Evolutionary conservation across 2,329 filamentous ascomycete species (phyloP).

Genomic region (Davidsoniella eucalypti): DNA sequence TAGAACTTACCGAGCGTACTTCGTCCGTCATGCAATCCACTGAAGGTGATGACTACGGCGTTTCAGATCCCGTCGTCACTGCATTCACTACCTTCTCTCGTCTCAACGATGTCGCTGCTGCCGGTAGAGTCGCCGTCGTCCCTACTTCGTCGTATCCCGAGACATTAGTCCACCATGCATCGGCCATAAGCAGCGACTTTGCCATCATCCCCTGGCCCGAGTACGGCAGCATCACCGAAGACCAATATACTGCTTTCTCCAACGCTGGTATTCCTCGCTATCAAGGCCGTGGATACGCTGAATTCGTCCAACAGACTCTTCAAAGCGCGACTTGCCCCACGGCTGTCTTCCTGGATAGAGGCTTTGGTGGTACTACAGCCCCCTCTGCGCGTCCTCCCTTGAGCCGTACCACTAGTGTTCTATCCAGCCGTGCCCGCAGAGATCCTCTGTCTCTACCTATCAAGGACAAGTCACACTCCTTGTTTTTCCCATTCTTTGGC

Average conservation of each 20-base stretch:
- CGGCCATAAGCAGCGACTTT: constrained; percentile 54
- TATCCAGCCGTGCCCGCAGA: constrained; percentile 38
- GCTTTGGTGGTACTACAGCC: constrained; percentile 7
- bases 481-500: constrained; percentile 79
- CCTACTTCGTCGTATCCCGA: constrained; percentile 66
- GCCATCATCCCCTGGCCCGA: constrained; percentile 85
- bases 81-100: constrained; percentile 79
- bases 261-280: background rate
- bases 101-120: constrained; percentile 67
- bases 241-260: constrained; percentile 20
- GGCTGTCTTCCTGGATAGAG: constrained; percentile 66
- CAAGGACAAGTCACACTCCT: constrained; percentile 56
- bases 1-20: constrained; percentile 79
- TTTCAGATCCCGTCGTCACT: constrained; percentile 54
- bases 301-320: constrained; percentile 57
- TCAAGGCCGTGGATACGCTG: constrained; percentile 35
- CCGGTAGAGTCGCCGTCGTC: constrained; percentile 64
- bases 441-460: constrained; percentile 42
- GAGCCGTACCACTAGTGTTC: constrained; percentile 36
- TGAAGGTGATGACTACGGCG: constrained; percentile 62
- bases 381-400: background rate
- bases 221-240: constrained; percentile 57
- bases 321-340: constrained; percentile 47
- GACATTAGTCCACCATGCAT: constrained; percentile 53
- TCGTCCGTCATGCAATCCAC: constrained; percentile 92